phyloP scores from a whole-genome alignment of 2,329 filamentous ascomycete species.

The Pseudomassariella vexata region DNA sequence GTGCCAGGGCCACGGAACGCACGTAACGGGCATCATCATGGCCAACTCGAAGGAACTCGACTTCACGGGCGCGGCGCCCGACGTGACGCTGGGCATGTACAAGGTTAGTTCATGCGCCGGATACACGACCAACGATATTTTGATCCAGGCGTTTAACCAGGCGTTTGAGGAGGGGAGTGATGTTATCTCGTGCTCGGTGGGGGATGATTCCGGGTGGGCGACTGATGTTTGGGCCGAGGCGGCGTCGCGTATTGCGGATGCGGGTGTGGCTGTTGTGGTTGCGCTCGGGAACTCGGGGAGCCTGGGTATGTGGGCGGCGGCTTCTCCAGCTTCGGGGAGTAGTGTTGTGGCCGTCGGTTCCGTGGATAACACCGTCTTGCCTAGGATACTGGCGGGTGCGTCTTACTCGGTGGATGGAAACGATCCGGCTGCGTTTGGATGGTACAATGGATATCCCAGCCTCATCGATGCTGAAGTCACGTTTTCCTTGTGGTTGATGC shows the following conservation, averaged over 20 bases:
- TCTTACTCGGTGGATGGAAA: slow-evolving; percentile 10
- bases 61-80: slow-evolving; percentile 34
- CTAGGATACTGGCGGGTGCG: slow-evolving; percentile 11
- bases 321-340: slow-evolving; percentile 17
- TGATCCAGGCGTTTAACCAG: slow-evolving; percentile 34
- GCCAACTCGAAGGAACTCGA: slow-evolving; percentile 31
- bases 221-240: slow-evolving; percentile 18
- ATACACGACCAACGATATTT: slow-evolving; percentile 28
- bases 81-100: slow-evolving; percentile 34
- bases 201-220: slow-evolving; percentile 20
- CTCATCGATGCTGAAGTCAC: slow-evolving; percentile 8
- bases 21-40: slow-evolving; percentile 39
- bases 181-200: slow-evolving; percentile 25
- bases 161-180: slow-evolving; percentile 34
- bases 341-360: slow-evolving; percentile 18
- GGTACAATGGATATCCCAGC: too few relatives aligned
- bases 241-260: slow-evolving; percentile 20
- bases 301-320: slow-evolving; percentile 15
- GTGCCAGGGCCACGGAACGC: slow-evolving; percentile 35
- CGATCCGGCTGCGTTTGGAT: slow-evolving; percentile 1
- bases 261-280: slow-evolving; percentile 20
- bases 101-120: slow-evolving; percentile 30
- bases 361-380: slow-evolving; percentile 15
- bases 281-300: slow-evolving; percentile 20
- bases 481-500: slow-evolving; percentile 5